phyloP scores from a whole-genome alignment of 2,329 filamentous ascomycete genomes.

The Sclerotinia nivalis region DNA sequence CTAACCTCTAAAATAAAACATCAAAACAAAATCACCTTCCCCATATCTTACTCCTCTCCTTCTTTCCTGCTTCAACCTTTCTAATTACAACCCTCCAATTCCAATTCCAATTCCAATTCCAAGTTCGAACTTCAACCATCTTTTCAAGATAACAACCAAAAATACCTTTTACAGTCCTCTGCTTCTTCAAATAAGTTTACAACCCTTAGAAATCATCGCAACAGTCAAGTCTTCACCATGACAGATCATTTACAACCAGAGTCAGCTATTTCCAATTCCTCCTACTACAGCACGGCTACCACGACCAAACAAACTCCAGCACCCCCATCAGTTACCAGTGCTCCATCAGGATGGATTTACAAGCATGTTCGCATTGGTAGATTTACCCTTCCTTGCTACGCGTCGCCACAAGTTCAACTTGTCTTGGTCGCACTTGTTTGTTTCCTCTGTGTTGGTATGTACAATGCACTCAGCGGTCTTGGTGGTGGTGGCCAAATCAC shows the following conservation, averaged over 20 bases:
- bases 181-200: background rate
- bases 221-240: conserved; percentile 5
- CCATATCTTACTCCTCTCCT: background rate
- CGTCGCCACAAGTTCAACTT: conserved; percentile 71
- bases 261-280: conserved; percentile 9
- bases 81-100: background rate
- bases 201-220: background rate
- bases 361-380: conserved; percentile 41
- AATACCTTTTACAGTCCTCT: background rate
- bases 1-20: background rate
- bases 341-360: conserved; percentile 21
- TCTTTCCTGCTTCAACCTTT: background rate
- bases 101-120: background rate
- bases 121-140: background rate
- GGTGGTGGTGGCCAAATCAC: conserved; percentile 57
- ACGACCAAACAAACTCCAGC: background rate
- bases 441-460: conserved; percentile 71
- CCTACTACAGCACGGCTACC: conserved; percentile 12
- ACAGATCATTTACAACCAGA: conserved; percentile 12
- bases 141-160: background rate
- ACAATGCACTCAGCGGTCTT: conserved; percentile 63
- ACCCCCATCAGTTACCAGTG: background rate
- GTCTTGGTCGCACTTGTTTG: conserved; percentile 68
- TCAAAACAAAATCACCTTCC: background rate
- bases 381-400: conserved; percentile 63